Base-by-base conservation (phyloP, 2,329 filamentous ascomycete species). In the Acephala macrosclerotiorum region DNA sequence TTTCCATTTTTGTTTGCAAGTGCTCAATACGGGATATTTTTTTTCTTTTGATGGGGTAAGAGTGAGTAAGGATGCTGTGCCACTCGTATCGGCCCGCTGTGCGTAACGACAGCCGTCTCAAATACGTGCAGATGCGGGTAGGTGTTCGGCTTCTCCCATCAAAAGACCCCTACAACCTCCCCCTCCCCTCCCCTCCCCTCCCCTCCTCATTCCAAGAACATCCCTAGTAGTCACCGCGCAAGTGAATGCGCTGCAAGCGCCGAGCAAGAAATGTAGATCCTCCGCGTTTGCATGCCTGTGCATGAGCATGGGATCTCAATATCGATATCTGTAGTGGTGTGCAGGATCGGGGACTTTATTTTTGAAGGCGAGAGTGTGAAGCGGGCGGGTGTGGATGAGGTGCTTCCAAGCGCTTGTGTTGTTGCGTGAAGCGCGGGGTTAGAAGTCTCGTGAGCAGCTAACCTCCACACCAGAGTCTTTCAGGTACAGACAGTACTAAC, bases 71-170 rank as follows among this genome's bases (percentile, higher is more conserved):
- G n/a, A n/a, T n/a, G n/a, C n/a, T 9, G 29, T 18, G 2, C 40
- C 16, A 42, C 40, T 18, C n/a, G 45, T 49, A 49, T 49, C 45
- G 45, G 45, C 45, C 45, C 45, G 45, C 45, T 7, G 45, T 49
- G 22, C 45, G 42, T n/a, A 25, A 49, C 45, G 20, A 49, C 45
- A 7, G 45, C 45, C 45, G 45, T 49, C 45, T 49, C 45, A 49
- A 6, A 49, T 49, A 20, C 45, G n/a, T n/a, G n/a, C n/a, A n/a
- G n/a, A n/a, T n/a, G n/a, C n/a, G n/a, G n/a, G n/a, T n/a, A 42
- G 18, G 40, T 18, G n/a, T 42, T 42, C 45, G n/a, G 45, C 7
- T 22, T 25, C 20, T 20, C 7, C 45, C 11, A 16, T n/a, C 38
- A 42, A 4, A 16, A 16, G n/a, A n/a, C n/a, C n/a, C n/a, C n/a